Evolutionary conservation across 129 eudicot species (phyloP), one percentile per base, ranked within the genome.

Genomic region (Arctium minus): DNA sequence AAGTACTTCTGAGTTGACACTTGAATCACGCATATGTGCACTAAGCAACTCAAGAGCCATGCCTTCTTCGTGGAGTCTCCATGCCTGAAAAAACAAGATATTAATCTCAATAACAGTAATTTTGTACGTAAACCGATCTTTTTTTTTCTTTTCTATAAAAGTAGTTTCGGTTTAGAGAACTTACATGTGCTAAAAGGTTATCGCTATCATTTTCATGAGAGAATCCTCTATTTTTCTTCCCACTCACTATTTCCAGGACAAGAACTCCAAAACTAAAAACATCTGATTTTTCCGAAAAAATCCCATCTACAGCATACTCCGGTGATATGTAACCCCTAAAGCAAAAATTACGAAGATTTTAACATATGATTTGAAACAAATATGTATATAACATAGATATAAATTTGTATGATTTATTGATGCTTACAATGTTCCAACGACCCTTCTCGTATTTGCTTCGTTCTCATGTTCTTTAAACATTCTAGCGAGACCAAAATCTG

Each of bases 161-260:
- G n/a, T 50, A 10, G 15, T 50, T 50, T 13, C 12, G 33, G 0
- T 15, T 76, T 62, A 62, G 11, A 18, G 6, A 17, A 53, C 85
- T 87, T 83, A 87, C 89, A 13, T 83, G 86, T 35, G 73, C 80
- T 31, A 87, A 85, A 83, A 87, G 87, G 67, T 83, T 87, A 30
- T 77, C 76, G 33, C 32, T 13, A 9, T 87, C 76, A 1, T 79
- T 39, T 1, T 48, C 22, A 44, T 33, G 65, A 32, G 77, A 18
- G 72, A 87, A 83, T 75, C 77, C 85, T 80, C 82, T 37, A 9
- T 79, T 87, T 22, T 69, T 83, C 48, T 7, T 83, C n/a, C 85
- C 89, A 1, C 86, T 86, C 22, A 86, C 81, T 3, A 79, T 82
- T 53, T 86, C 89, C 15, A 86, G 40, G 60, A 86, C 89, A 44